Conservation (phyloP, 2,329 filamentous ascomycete genomes). For the Orbilia brochopaga region DNA sequence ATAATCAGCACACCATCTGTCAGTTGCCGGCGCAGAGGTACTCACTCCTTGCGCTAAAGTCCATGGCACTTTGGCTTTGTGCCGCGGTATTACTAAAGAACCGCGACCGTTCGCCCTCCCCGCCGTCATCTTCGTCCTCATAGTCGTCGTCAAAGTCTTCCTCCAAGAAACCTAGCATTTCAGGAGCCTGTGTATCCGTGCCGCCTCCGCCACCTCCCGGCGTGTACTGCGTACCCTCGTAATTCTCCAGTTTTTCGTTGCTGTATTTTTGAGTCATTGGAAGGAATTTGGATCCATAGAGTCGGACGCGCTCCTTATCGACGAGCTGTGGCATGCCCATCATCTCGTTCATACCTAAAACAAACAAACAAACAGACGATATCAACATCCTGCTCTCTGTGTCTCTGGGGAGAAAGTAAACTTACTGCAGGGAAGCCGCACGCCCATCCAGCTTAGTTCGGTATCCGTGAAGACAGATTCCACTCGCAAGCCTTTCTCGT, state of each 20-base stretch:
- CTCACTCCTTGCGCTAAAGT: slow-evolving; percentile 44
- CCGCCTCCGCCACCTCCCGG: not conserved
- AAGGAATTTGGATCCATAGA: slow-evolving; percentile 42
- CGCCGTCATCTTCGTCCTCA: slow-evolving; percentile 29
- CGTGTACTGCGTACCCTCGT: slow-evolving; percentile 36
- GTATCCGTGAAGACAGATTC: slow-evolving; percentile 70
- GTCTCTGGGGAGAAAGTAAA: not conserved
- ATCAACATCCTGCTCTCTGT: not conserved
- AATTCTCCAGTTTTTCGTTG: slow-evolving; percentile 45
- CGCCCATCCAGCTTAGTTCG: slow-evolving; percentile 74
- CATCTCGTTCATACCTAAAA: slow-evolving; percentile 65
- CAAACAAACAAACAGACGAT: not conserved
- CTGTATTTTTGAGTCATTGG: slow-evolving; percentile 34
- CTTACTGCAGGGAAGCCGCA: slow-evolving; percentile 68
- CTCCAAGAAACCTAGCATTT: slow-evolving; percentile 32
- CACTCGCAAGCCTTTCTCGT: slow-evolving; percentile 48
- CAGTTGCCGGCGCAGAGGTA: not conserved
- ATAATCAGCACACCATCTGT: not conserved
- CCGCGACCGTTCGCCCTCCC: slow-evolving; percentile 25
- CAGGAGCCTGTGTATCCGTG: slow-evolving; percentile 10
- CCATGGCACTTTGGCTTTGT: slow-evolving; percentile 20
- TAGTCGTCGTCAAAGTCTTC: slow-evolving; percentile 39
- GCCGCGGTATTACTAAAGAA: slow-evolving; percentile 30
- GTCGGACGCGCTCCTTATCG: slow-evolving; percentile 56
- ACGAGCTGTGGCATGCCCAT: slow-evolving; percentile 67